These are phyloP conservation scores for Leccinellum albellum DNA, from an alignment of 768 basidiomycete genomes.

Conservation along the genomic window DNA sequence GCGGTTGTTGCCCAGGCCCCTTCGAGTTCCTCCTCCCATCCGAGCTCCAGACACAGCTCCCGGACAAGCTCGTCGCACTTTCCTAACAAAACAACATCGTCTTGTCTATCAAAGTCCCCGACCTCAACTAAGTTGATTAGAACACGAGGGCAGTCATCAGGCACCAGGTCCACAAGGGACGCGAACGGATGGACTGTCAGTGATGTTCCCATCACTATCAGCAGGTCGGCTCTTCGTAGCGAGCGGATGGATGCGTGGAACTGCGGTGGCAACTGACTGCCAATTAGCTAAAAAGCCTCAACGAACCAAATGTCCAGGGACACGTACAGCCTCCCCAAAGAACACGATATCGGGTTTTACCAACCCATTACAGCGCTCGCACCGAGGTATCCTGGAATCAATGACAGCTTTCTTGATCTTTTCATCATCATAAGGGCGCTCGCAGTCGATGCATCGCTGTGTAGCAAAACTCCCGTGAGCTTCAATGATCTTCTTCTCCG, in stretches of 20 bases:
- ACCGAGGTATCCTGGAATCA: constrained; percentile 57
- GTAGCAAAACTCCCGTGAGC: constrained; percentile 95
- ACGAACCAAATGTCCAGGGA: background rate
- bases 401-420: constrained; percentile 65
- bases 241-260: constrained; percentile 59
- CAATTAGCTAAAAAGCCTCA: background rate
- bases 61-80: constrained; percentile 68
- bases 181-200: constrained; percentile 87
- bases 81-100: constrained; percentile 64
- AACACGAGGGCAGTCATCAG: constrained; percentile 65
- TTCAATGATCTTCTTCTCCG: constrained; percentile 74
- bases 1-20: constrained; percentile 52
- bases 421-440: constrained; percentile 51
- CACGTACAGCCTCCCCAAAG: constrained; percentile 74
- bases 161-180: constrained; percentile 58
- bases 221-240: constrained; percentile 70
- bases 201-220: constrained; percentile 90
- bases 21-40: constrained; percentile 67
- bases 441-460: constrained; percentile 80
- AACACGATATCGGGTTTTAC: constrained; percentile 96
- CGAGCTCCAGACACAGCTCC: constrained; percentile 61
- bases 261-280: constrained; percentile 58
- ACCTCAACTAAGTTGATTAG: constrained; percentile 85
- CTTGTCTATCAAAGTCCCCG: constrained; percentile 56
- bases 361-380: constrained; percentile 63